Evolutionary conservation across 768 basidiomycete species (phyloP), one percentile per base, ranked within the genome.

Genomic region (Panus rudis): DNA sequence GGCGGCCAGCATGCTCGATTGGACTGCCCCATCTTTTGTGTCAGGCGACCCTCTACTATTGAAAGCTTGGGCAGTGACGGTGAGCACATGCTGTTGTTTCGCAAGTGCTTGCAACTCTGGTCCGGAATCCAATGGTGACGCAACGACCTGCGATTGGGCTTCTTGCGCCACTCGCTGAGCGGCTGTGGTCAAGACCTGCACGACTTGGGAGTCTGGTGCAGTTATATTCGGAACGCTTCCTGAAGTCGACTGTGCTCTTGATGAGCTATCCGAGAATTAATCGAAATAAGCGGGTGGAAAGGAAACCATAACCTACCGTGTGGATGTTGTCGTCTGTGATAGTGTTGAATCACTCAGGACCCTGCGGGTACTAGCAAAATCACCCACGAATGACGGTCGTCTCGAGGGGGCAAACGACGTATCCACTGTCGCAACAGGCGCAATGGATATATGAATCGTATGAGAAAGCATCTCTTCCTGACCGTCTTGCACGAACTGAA

Each of bases 1-100:
- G 11, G 77, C 79, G 4, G 83, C 84, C 46, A 89, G 70, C 16
- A 55, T 76, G 62, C 56, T 80, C 62, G 63, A 63, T 41, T 75
- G 72, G 28, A 69, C 54, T 39, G 70, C 42, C 11, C 52, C 69
- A 37, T 66, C 73, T n/a, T 66, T 67, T 27, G 56, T 63, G 6
- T 7, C 16, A n/a, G 62, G 54, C 33, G 75, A 71, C 25, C 76
- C 79, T 19, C 73, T 72, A 33, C 80, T 70, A 42, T 80, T 85
- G 52, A 88, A 78, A 12, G 86, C 88, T 51, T 83, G 72, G 12
- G 86, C 83, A 3, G 88, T 75, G 38, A 76, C 65, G 7, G 74
- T 76, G 39, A 91, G 70, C 44, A 90, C 84, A 51, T 87, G 79
- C 54, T 84, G 86, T 66, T 90, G 87, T 60, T 85, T 86, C 39